Evolutionary conservation across 2,329 filamentous ascomycete species (phyloP), one percentile per base, ranked within the genome.

Genomic region (Zasmidium angulare): DNA sequence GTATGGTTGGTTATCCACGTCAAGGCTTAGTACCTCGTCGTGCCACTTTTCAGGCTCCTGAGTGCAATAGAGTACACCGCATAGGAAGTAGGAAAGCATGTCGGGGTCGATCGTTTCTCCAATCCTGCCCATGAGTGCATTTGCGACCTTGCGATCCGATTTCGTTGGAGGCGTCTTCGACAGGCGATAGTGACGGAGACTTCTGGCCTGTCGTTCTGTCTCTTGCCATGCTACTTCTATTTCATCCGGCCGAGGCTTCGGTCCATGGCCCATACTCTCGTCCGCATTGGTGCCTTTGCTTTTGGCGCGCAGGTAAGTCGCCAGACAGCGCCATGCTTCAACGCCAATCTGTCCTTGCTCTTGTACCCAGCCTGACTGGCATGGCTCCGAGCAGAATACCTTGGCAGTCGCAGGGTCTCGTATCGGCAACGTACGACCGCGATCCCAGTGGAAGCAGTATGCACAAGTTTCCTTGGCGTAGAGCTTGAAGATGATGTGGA

Each of bases 381-480:
- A 81, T 1, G 63, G 60, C 3, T 59, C 50, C 0, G 69, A 69
- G 67, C 79, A 81, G 55, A 80, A 81, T 0, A 74, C 76, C 60
- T 78, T 78, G 2, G 77, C 77, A 21, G 74, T 68, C 1, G 59
- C 64, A 48, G 66, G 61, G 40, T 78, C 74, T 17, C 76, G 72
- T 3, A 79, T 67, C 4, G 67, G 66, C 58, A 79, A 66, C 47
- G 75, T 75, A 2, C 76, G 71, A 1, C 79, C 79, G 21, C 75
- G 69, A 26, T 80, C 75, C 66, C 81, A 81, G 20, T 59, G 56
- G 56, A 81, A 81, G 66, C 79, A 81, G 23, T 76, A 70, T 0
- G 75, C 78, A 68, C 79, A 81, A 11, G 81, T 79, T 69, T 81
- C 79, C 46, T 78, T 77, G 9, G 76, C 72, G 65, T 81, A 81